These are phyloP conservation scores for Dictyostelium brefeldianum DNA, from an alignment of 78 protist species.

Conservation along the genomic window DNA sequence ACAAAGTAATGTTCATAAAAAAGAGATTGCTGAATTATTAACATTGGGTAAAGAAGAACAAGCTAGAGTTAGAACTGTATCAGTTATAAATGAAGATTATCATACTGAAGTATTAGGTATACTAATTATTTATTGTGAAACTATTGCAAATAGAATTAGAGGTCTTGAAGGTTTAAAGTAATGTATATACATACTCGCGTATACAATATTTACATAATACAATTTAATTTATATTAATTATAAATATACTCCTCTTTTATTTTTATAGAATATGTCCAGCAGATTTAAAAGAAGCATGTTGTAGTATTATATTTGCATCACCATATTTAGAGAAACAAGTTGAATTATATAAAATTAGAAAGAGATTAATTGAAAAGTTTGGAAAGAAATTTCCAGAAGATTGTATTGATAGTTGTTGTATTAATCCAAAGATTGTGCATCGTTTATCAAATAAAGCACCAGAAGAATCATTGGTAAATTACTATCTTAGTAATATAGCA, in stretches of 20 bases:
- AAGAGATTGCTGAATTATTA: constrained; percentile 82
- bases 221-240: too few relatives aligned
- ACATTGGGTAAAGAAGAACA: constrained; percentile 82
- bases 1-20: constrained; percentile 55
- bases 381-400: constrained; percentile 82
- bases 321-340: constrained; percentile 84
- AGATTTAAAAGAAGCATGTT: constrained; percentile 79
- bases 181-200: not conserved
- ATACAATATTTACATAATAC: not conserved
- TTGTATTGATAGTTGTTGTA: constrained; percentile 77
- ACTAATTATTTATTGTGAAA: constrained; percentile 69
- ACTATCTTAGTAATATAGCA: constrained; percentile 63
- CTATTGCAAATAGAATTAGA: constrained; percentile 63
- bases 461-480: constrained; percentile 69
- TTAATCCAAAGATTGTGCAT: constrained; percentile 79
- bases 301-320: constrained; percentile 79
- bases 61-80: constrained; percentile 70
- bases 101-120: constrained; percentile 74
- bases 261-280: constrained; percentile 75
- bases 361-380: constrained; percentile 78
- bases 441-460: constrained; percentile 80
- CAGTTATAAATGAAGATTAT: constrained; percentile 81
- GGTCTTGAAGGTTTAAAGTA: constrained; percentile 75
- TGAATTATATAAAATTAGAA: constrained; percentile 69
- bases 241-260: too few relatives aligned